Percentiles rank a stretch among this genome's conserved stretches.
Evolutionary conservation across 768 basidiomycete species (phyloP).

Genomic region (Leccinum disarticulatum): DNA sequence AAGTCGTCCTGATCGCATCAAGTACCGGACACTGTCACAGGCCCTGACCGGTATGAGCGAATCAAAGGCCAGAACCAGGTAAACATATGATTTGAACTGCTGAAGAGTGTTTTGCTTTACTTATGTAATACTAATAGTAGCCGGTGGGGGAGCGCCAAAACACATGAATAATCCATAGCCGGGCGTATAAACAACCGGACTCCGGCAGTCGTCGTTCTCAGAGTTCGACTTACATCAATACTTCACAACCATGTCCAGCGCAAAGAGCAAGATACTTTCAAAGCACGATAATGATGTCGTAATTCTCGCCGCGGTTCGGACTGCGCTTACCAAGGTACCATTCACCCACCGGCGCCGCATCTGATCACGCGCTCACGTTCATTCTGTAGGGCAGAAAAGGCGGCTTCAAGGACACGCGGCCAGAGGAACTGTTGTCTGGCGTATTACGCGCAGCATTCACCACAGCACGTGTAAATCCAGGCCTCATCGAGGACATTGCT

Average conservation of each 20-base stretch:
- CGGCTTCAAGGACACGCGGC: constrained; percentile 87
- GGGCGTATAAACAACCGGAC: constrained; percentile 16
- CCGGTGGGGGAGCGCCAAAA: constrained; percentile 15
- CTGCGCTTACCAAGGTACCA: constrained; percentile 85
- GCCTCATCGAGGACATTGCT: constrained; percentile 78
- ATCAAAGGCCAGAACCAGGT: not conserved
- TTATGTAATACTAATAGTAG: not conserved
- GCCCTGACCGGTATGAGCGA: not conserved
- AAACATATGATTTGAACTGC: not conserved
- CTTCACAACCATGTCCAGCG: constrained; percentile 26
- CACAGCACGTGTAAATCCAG: constrained; percentile 69
- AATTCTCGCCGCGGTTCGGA: constrained; percentile 84
- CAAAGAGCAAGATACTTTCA: constrained; percentile 61
- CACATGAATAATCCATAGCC: constrained; percentile 23
- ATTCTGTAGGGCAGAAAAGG: constrained; percentile 70
- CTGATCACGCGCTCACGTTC: constrained; percentile 2
- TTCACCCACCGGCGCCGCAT: not conserved
- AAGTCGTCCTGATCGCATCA: not conserved
- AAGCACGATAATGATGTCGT: constrained; percentile 88
- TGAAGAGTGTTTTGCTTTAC: not conserved
- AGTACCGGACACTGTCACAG: not conserved
- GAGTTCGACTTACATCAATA: not conserved
- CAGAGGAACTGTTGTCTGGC: constrained; percentile 77
- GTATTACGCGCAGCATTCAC: constrained; percentile 75
- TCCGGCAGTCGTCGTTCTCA: not conserved